Conservation (phyloP, 306 rosid genomes). For the Lathyrus aphaca region DNA sequence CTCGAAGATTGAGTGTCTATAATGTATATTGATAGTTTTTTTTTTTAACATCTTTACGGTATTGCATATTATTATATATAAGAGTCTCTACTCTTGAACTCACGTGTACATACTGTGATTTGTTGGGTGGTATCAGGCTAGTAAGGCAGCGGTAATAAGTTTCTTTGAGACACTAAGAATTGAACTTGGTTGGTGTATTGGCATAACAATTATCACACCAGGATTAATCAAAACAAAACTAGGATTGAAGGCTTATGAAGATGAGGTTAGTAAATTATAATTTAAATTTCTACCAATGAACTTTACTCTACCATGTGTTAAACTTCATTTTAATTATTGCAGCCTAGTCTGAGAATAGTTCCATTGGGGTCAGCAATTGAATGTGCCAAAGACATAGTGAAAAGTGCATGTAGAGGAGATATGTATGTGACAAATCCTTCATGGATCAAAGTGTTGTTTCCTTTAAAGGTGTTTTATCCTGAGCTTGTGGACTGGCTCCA, state of each 20-base stretch:
- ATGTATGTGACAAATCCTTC: constrained; percentile 46
- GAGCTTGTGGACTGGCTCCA: constrained; percentile 13
- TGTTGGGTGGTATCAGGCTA: constrained; percentile 45
- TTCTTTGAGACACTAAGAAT: constrained; percentile 52
- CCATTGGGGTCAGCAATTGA: constrained; percentile 38
- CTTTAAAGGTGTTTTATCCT: constrained; percentile 41
- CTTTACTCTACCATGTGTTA: not conserved
- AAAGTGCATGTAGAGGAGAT: constrained; percentile 45
- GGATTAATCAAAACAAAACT: constrained; percentile 43
- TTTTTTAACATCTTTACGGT: too few relatives aligned
- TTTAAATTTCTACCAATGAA: too few relatives aligned
- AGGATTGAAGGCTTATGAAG: not conserved
- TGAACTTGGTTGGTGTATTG: constrained; percentile 44
- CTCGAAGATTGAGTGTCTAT: constrained; percentile 56
- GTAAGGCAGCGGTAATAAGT: constrained; percentile 52
- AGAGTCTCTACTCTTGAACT: too few relatives aligned
- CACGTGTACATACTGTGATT: too few relatives aligned
- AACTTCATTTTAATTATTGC: not conserved
- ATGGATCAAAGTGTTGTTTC: constrained; percentile 33
- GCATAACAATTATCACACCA: constrained; percentile 53
- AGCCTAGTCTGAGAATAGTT: constrained; percentile 39
- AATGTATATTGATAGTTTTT: too few relatives aligned
- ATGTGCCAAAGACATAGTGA: constrained; percentile 41
- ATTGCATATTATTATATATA: too few relatives aligned
- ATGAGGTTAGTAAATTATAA: constrained; percentile 43